phyloP scores from a whole-genome alignment of 352 stramenopile genomes.

The Globisporangium parvum region DNA sequence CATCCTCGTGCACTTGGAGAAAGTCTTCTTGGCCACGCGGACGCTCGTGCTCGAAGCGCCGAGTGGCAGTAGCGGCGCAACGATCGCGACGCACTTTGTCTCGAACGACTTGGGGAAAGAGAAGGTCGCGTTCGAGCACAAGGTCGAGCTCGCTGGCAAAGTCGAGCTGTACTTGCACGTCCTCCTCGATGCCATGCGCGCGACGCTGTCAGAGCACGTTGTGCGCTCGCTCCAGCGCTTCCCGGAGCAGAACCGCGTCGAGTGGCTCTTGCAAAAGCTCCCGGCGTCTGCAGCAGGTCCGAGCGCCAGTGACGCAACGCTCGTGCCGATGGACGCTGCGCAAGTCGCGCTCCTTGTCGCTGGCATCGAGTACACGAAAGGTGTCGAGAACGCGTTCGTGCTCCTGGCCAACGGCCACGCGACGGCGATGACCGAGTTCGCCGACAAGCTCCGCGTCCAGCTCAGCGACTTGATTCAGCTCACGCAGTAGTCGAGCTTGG shows the following conservation, averaged over 20 bases:
- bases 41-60: slow-evolving; percentile 61
- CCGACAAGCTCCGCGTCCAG: slow-evolving; percentile 83
- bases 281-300: slow-evolving; percentile 9
- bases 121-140: slow-evolving; percentile 84
- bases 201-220: slow-evolving; percentile 86
- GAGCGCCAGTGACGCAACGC: slow-evolving; percentile 15
- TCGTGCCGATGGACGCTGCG: slow-evolving; percentile 80
- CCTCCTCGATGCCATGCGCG: slow-evolving; percentile 88
- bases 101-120: slow-evolving; percentile 88
- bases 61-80: slow-evolving; percentile 5
- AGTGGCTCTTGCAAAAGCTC: slow-evolving; percentile 90
- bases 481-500: slow-evolving; percentile 71
- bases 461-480: slow-evolving; percentile 91
- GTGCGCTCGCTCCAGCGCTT: slow-evolving; percentile 85
- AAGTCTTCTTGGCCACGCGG: slow-evolving; percentile 73
- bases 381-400: slow-evolving; percentile 80
- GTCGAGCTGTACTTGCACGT: slow-evolving; percentile 95
- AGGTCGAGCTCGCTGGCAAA: slow-evolving; percentile 89
- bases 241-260: slow-evolving; percentile 81
- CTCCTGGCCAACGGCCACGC: slow-evolving; percentile 62
- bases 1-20: slow-evolving; percentile 90
- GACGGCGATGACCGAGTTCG: slow-evolving; percentile 81
- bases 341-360: slow-evolving; percentile 90
- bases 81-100: slow-evolving; percentile 84
- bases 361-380: slow-evolving; percentile 85